Base-by-base conservation (phyloP, 139 green algal species). In the Haematococcus lacustris region DNA sequence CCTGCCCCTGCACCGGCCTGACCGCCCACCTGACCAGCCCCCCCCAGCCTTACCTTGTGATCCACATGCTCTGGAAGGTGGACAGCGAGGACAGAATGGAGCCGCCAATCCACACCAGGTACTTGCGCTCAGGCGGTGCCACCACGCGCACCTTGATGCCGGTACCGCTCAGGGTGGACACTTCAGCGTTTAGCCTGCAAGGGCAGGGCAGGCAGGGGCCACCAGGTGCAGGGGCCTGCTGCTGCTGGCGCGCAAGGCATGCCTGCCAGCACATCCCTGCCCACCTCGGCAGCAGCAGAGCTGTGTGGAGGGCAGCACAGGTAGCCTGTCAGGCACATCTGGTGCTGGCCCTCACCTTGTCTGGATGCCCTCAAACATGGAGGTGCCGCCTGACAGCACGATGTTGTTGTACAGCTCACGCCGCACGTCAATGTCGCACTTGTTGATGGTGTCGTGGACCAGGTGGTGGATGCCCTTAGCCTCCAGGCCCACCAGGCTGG, bases 381-480 rank as follows among this genome's bases (percentile, higher is more conserved):
- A 96, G 70, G 91, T 93, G 34, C 93, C 93, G n/a, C 86, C 81
- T 33, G 88, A 94, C 53, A 97, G 82, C 43, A 96, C 89, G 65
- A 97, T 90, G 81, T 97, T 97, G 69, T 85, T 82, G 80, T 96
- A 95, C 51, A 98, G 84, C 71, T 97, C 92, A 78, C 91, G 60
- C 30, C 93, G 80, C 78, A 98, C 95, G 75, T 98, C 93, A 28
- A 97, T 90, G 70, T 98, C 93, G 75, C 93, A 97, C 77, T 93
- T 93, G 83, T 91, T 92, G 81, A 97, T 92, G 40, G 87, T 92
- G 70, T 92, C 92, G 80, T 88, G 91, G 53, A 91, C 86, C 72
- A 90, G 90, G 72, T 93, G 83, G 81, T 96, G 88, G 74, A 98
- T 91, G 70, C 93, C 66, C 62, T 30, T 23, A 4, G 50, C 51